phyloP scores from a whole-genome alignment of 1,139 yeast species.

The Wickerhamiella infanticola region DNA sequence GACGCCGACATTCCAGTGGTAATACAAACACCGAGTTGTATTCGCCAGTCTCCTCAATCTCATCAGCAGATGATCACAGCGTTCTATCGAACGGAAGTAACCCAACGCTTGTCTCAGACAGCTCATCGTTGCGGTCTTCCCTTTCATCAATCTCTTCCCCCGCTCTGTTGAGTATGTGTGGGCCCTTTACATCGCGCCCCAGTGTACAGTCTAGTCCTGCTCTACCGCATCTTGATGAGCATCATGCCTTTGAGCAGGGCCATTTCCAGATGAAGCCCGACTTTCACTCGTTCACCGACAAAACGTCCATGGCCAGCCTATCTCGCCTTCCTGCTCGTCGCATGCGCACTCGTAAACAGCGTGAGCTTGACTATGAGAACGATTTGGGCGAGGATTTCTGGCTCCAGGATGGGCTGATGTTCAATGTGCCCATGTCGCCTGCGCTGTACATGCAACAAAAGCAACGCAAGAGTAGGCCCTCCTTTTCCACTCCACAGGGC shows the following conservation, averaged over 20 bases:
- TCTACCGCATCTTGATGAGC: neutral
- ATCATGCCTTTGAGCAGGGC: neutral
- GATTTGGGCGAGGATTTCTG: constrained; percentile 37
- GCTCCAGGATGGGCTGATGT: constrained; percentile 38
- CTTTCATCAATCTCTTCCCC: constrained; percentile 12
- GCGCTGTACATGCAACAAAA: constrained; percentile 27
- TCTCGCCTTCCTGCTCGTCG: constrained; percentile 10
- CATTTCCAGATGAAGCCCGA: neutral
- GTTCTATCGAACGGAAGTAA: constrained; percentile 10
- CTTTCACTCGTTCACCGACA: constrained; percentile 6
- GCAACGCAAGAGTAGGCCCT: constrained; percentile 1
- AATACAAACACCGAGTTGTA: neutral
- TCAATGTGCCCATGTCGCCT: constrained; percentile 50
- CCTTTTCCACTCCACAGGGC: neutral
- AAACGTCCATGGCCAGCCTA: constrained; percentile 15
- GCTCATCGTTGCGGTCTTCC: constrained; percentile 15
- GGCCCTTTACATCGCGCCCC: constrained; percentile 1
- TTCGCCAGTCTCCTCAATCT: neutral
- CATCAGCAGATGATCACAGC: neutral
- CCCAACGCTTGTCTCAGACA: constrained; percentile 14
- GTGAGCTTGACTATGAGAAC: constrained; percentile 22
- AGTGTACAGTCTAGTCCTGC: neutral
- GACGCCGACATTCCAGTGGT: neutral
- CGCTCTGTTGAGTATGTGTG: constrained; percentile 2
- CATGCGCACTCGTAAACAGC: constrained; percentile 19